Conservation (phyloP, 106 monocot species). For the Dendrobium officinale region DNA sequence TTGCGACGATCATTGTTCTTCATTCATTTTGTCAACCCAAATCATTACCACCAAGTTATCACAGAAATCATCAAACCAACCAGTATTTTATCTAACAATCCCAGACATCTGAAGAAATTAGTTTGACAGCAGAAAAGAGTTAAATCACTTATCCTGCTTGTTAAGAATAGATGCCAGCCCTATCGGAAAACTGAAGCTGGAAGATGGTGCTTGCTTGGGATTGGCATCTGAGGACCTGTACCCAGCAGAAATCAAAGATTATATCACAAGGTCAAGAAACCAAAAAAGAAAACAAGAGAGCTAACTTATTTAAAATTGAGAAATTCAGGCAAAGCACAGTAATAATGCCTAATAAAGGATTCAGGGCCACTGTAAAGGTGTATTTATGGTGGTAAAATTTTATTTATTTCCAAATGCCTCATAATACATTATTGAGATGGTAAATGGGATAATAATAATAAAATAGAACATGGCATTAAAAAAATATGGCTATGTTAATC, state of each 20-base stretch:
- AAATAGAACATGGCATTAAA: too few relatives aligned
- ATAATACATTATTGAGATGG: neutral
- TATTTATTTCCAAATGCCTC: neutral
- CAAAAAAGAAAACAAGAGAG: too few relatives aligned
- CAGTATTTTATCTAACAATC: neutral
- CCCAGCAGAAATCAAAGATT: neutral
- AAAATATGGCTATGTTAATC: too few relatives aligned
- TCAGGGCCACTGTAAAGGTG: too few relatives aligned
- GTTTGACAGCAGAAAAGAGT: neutral
- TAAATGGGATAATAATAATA: too few relatives aligned
- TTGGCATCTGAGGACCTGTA: constrained; percentile 3
- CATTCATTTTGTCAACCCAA: neutral
- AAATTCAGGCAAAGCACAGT: neutral
- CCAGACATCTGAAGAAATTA: neutral
- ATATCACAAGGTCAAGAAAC: neutral
- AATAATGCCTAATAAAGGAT: neutral
- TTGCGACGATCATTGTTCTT: too few relatives aligned
- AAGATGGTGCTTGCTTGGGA: neutral
- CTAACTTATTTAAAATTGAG: neutral
- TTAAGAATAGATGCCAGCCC: constrained; percentile 9
- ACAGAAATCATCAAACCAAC: neutral
- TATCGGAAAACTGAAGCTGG: neutral
- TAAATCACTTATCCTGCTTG: neutral
- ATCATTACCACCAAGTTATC: neutral
- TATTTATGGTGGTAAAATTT: neutral